Evolutionary conservation across 2,329 filamentous ascomycete genomes (phyloP).

Genomic region (Coniochaeta sp.): DNA sequence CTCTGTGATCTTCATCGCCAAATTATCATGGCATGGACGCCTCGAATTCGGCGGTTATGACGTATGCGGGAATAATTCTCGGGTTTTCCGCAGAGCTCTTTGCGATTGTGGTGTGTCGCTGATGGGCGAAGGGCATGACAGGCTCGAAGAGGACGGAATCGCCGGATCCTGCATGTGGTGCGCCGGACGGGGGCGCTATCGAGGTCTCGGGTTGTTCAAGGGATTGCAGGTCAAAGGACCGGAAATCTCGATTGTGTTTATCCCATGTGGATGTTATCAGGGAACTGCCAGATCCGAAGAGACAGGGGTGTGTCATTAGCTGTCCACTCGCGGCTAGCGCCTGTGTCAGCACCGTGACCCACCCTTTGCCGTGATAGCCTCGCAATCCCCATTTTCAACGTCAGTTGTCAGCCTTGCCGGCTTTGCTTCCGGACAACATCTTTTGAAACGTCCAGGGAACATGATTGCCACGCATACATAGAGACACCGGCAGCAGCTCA

Average conservation of each 20-base stretch:
- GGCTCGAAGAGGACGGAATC: neutral
- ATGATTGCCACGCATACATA: neutral
- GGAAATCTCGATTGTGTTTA: neutral
- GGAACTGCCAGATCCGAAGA: neutral
- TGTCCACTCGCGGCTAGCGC: neutral
- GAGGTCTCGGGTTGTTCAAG: neutral
- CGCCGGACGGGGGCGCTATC: neutral
- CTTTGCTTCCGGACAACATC: neutral
- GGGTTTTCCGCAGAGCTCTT: neutral
- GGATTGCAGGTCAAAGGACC: neutral
- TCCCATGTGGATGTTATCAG: neutral
- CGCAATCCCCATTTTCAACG: neutral
- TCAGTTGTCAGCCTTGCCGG: neutral
- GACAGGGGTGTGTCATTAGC: neutral
- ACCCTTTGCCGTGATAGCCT: neutral
- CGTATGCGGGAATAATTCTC: constrained; percentile 1
- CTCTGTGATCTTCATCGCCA: constrained; percentile 38
- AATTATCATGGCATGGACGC: constrained; percentile 29
- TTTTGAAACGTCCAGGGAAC: neutral
- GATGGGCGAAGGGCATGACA: neutral
- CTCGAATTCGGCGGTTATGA: neutral
- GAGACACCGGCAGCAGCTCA: neutral
- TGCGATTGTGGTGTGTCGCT: neutral
- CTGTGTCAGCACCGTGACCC: neutral
- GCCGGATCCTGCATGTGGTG: neutral